Conservation (phyloP, 2,329 filamentous ascomycete genomes). For the Periconia sp. region DNA sequence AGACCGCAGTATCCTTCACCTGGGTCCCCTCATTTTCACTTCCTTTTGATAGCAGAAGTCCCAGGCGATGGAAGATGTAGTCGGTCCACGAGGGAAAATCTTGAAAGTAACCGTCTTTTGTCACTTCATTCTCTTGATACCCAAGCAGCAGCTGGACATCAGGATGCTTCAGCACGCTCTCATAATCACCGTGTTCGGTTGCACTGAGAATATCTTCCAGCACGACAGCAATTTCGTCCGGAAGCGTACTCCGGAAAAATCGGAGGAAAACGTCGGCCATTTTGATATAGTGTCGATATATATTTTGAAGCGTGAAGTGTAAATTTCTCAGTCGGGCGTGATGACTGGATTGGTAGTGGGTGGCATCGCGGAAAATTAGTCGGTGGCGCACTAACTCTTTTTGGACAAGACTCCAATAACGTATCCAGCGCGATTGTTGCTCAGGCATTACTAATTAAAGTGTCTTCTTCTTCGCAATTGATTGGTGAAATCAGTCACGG, state of each 20-base stretch:
- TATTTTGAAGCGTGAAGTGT: constrained; percentile 20
- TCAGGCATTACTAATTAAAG: too few species aligned
- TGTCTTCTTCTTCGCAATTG: too few species aligned
- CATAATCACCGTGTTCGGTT: constrained; percentile 48
- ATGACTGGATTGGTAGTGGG: constrained; percentile 30
- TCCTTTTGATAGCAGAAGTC: constrained; percentile 37
- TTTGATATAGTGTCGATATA: constrained; percentile 14
- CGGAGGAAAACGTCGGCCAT: constrained; percentile 48
- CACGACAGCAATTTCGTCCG: constrained; percentile 44
- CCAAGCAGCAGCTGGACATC: constrained; percentile 47
- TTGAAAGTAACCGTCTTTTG: constrained; percentile 29
- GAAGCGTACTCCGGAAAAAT: constrained; percentile 46
- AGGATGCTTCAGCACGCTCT: constrained; percentile 40
- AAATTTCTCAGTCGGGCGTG: constrained; percentile 22
- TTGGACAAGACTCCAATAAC: not conserved
- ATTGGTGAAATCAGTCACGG: too few species aligned
- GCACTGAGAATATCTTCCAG: constrained; percentile 41
- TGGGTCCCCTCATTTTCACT: constrained; percentile 25
- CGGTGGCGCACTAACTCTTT: constrained; percentile 26
- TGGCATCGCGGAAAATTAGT: constrained; percentile 31
- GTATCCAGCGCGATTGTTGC: not conserved
- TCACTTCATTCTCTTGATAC: constrained; percentile 36
- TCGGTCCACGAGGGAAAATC: constrained; percentile 49
- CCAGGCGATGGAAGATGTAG: constrained; percentile 48
- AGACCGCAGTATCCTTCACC: constrained; percentile 36